A percentile compares a stretch with the other conserved stretches of the same genome.
Conservation (phyloP, 2,329 filamentous ascomycete species). For the Sphaerulina musiva region DNA sequence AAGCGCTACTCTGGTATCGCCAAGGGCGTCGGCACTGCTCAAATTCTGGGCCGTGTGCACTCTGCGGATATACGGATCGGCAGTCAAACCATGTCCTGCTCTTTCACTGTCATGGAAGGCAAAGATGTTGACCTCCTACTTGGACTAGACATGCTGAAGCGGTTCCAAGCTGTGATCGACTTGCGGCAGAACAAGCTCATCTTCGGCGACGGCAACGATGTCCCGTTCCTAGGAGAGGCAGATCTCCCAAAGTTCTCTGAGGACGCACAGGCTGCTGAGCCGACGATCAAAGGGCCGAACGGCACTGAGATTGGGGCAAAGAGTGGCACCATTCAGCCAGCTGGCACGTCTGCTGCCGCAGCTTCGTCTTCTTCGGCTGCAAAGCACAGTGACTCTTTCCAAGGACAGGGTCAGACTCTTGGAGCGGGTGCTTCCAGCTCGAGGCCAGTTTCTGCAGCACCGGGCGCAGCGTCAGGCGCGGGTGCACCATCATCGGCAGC, state of each 20-base stretch:
- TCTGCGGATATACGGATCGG: slow-evolving; percentile 93
- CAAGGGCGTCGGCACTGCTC: slow-evolving; percentile 86
- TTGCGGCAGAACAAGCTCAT: slow-evolving; percentile 75
- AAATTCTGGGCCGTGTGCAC: slow-evolving; percentile 90
- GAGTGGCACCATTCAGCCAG: slow-evolving; percentile 66
- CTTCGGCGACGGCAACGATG: slow-evolving; percentile 66
- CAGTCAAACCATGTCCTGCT: slow-evolving; percentile 77
- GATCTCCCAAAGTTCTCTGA: slow-evolving; percentile 84
- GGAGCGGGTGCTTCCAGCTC: slow-evolving; percentile 20
- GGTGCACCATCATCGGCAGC: slow-evolving; percentile 8
- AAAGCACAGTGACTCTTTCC: slow-evolving; percentile 22
- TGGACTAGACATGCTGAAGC: slow-evolving; percentile 92
- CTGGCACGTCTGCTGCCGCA: slow-evolving; percentile 36
- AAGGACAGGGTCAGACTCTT: slow-evolving; percentile 31
- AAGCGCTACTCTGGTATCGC: slow-evolving; percentile 86
- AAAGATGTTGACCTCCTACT: slow-evolving; percentile 91
- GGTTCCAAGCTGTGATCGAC: slow-evolving; percentile 90
- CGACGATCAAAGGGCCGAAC: slow-evolving; percentile 74
- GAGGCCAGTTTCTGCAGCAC: slow-evolving; percentile 15
- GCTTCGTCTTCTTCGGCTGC: slow-evolving; percentile 21
- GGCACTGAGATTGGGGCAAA: slow-evolving; percentile 83
- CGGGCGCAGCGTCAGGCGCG: slow-evolving; percentile 12
- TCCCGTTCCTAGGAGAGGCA: slow-evolving; percentile 83
- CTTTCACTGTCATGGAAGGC: slow-evolving; percentile 98
- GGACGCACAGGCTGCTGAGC: slow-evolving; percentile 67